Conservation (phyloP, 208 protist genomes). For the Tritrichomonas musculus region DNA sequence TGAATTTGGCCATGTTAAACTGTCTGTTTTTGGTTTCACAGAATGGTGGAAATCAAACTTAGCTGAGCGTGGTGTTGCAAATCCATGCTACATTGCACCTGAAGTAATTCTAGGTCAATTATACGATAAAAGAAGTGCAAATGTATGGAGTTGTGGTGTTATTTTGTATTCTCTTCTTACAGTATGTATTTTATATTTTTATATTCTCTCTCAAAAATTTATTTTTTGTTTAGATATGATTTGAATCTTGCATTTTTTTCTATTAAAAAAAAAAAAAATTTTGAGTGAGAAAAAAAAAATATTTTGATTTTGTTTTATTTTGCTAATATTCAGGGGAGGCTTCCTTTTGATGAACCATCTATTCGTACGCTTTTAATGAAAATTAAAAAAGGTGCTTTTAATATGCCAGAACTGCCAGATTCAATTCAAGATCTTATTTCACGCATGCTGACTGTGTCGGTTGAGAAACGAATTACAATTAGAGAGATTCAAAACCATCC, state of each 20-base stretch:
- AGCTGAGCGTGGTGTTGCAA: not conserved
- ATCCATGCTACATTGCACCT: not conserved
- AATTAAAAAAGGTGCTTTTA: not conserved
- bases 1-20: not conserved
- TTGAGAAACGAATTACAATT: constrained; percentile 27
- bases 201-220: no score
- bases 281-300: no score
- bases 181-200: constrained; percentile 27
- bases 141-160: constrained; percentile 40
- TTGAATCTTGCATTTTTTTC: no score
- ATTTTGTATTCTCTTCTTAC: constrained; percentile 38
- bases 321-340: not conserved
- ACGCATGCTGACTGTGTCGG: constrained; percentile 34
- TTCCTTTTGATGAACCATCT: constrained; percentile 11
- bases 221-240: no score
- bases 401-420: not conserved
- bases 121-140: not conserved
- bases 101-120: constrained; percentile 1
- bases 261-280: no score
- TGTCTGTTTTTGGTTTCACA: constrained; percentile 18
- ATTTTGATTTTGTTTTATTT: no score
- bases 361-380: not conserved
- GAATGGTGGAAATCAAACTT: not conserved
- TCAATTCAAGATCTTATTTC: constrained; percentile 38
- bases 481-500: constrained; percentile 33